These are phyloP conservation scores for Aureobasidium sp. DNA, from an alignment of 2,329 filamentous ascomycete genomes.

Conservation along the genomic window DNA sequence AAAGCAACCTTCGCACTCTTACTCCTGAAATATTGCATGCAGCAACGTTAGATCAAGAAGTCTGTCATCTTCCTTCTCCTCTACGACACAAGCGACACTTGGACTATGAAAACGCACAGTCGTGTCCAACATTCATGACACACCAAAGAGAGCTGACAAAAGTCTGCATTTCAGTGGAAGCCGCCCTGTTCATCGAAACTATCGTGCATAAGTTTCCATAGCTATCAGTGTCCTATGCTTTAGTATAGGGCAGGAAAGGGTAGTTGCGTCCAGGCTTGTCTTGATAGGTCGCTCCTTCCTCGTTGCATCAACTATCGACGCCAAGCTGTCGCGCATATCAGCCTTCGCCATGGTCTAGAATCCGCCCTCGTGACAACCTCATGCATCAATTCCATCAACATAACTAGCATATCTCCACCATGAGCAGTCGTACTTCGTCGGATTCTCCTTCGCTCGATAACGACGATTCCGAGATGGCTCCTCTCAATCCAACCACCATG, in stretches of 20 bases:
- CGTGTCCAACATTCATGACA: neutral
- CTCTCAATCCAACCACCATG: neutral
- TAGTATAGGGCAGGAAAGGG: neutral
- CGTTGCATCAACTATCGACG: neutral
- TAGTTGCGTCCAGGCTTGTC: neutral
- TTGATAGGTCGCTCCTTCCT: neutral
- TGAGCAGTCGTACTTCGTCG: neutral
- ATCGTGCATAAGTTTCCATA: neutral
- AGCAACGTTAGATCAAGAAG: neutral
- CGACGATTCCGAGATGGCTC: conserved; percentile 1
- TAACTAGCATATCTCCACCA: neutral
- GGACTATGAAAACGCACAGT: neutral
- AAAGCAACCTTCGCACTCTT: neutral
- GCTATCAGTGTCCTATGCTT: neutral
- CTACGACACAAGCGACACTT: neutral
- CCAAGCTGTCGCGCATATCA: neutral
- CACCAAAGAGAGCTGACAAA: neutral
- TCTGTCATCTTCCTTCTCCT: neutral
- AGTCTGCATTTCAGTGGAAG: neutral
- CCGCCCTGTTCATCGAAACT: neutral
- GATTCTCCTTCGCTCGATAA: neutral
- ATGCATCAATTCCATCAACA: neutral
- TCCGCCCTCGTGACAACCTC: neutral
- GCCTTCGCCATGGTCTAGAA: neutral
- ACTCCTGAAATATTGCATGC: neutral